Evolutionary conservation across 1,139 yeast species (phyloP), one percentile per base, ranked within the genome.

Genomic region (Diutina rugosa): DNA sequence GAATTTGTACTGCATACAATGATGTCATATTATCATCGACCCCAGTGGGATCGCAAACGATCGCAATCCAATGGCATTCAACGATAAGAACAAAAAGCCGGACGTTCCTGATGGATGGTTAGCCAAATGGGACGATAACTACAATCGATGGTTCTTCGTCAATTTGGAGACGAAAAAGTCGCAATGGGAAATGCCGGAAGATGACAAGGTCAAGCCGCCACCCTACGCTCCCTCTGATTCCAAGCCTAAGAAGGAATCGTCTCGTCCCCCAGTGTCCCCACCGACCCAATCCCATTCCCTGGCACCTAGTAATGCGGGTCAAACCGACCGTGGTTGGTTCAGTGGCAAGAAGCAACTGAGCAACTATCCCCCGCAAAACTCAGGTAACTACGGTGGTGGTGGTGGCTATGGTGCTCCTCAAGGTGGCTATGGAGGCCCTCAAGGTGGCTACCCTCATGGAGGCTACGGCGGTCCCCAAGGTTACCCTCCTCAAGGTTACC

Each of bases 111-210:
- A 73, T 6, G 97, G 97, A 3, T 91, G 97, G 97, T 71, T 85
- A 49, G 95, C 97, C 12, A 86, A 86, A 58, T 90, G 79, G 70
- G 98, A 91, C 68, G 85, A 84, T 14, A 80, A 85, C 61, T 91
- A 91, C 72, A 79, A 81, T 61, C 85, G 88, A 18, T 85, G 84
- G 82, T 86, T 78, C 68, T 91, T 85, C 64, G 96, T 91, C 29
- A 76, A 90, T 64, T 71, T 86, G 62, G 64, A 75, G 18, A 80
- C 89, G n/a, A 85, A 87, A 60, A 73, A 81, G 62, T 88, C 97
- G 0, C 97, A 90, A 69, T 91, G 98, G 98, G 96, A 89, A 57
- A 81, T 84, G 14, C 97, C 97, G 3, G 59, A 64, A 8, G 90
- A 88, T 0, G 67, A 69, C 5, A 63, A 57, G n/a, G 55, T 56